Conservation (phyloP, 2,329 filamentous ascomycete genomes). For the Penicillium vulpinum region DNA sequence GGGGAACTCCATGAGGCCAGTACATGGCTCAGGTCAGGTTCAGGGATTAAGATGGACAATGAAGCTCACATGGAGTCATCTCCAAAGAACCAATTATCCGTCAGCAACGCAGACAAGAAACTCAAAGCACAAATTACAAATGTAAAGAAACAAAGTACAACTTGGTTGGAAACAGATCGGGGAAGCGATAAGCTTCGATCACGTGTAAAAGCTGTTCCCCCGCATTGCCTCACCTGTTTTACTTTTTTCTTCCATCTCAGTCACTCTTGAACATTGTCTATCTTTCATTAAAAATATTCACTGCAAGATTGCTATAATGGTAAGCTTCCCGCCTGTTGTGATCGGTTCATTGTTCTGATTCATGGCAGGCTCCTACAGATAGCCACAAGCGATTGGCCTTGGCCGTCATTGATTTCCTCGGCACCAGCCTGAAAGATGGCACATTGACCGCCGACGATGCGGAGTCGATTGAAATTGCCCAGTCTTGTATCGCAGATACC, state of each 20-base stretch:
- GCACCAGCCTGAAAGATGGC: conserved; percentile 79
- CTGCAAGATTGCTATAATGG: conserved; percentile 19
- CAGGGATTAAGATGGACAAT: conserved; percentile 27
- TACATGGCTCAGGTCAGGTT: conserved; percentile 45
- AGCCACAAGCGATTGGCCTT: conserved; percentile 88
- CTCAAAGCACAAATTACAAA: not conserved
- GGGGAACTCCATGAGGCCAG: conserved; percentile 52
- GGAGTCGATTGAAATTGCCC: conserved; percentile 90
- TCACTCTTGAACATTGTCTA: conserved; percentile 13
- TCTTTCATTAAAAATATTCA: not conserved
- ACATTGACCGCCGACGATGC: conserved; percentile 84
- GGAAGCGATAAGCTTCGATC: conserved; percentile 23
- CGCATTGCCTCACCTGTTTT: conserved; percentile 20
- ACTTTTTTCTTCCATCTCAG: conserved; percentile 7
- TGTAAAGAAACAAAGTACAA: conserved; percentile 1
- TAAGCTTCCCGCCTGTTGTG: conserved; percentile 4
- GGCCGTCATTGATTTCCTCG: conserved; percentile 94
- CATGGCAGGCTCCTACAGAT: conserved; percentile 45
- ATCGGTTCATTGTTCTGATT: not conserved
- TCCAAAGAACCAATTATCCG: conserved; percentile 22
- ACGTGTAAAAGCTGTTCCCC: conserved; percentile 25
- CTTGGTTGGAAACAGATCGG: conserved; percentile 2
- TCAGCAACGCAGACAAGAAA: not conserved
- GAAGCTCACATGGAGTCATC: conserved; percentile 43
- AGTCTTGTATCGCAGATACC: conserved; percentile 89